Conservation (phyloP, 2,329 filamentous ascomycete species). For the Colletotrichum lupini region DNA sequence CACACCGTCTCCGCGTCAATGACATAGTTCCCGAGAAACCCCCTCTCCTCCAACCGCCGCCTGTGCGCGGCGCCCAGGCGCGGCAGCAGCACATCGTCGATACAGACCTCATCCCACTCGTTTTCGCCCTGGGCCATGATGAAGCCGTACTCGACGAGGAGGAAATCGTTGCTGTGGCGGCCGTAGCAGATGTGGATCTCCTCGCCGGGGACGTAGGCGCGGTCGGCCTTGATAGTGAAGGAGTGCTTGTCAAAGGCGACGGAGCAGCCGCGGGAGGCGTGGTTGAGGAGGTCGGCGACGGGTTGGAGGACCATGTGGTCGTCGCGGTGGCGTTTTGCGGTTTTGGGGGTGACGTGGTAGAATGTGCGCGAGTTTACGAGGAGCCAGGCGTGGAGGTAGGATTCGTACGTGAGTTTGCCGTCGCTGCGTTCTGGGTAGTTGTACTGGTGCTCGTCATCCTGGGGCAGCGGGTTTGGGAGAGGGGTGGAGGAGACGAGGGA, state of each 20-base stretch:
- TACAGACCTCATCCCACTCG: conserved; percentile 60
- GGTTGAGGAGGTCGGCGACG: conserved; percentile 79
- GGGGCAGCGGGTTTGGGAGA: conserved; percentile 37
- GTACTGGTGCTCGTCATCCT: no score
- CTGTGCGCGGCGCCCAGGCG: conserved; percentile 48
- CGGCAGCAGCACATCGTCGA: conserved; percentile 60
- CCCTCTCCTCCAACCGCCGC: conserved; percentile 53
- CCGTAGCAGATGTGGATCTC: conserved; percentile 80
- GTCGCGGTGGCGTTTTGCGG: conserved; percentile 54
- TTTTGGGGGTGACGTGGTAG: conserved; percentile 62
- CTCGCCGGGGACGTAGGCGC: conserved; percentile 64
- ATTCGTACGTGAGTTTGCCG: conserved; percentile 43
- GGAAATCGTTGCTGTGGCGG: conserved; percentile 76
- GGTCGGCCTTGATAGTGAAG: conserved; percentile 66
- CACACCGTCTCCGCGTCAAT: conserved; percentile 63
- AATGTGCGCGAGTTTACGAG: conserved; percentile 73
- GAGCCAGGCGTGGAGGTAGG: conserved; percentile 68
- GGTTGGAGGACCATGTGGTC: conserved; percentile 78
- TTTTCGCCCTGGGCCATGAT: conserved; percentile 56
- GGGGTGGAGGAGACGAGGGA: conserved; percentile 42
- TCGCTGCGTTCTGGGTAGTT: no score
- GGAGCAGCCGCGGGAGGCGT: conserved; percentile 60
- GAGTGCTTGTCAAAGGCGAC: conserved; percentile 61
- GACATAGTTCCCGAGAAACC: conserved; percentile 63
- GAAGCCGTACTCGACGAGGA: conserved; percentile 76